Conservation (phyloP, 331 rosid species). For the Ulmus americana region DNA sequence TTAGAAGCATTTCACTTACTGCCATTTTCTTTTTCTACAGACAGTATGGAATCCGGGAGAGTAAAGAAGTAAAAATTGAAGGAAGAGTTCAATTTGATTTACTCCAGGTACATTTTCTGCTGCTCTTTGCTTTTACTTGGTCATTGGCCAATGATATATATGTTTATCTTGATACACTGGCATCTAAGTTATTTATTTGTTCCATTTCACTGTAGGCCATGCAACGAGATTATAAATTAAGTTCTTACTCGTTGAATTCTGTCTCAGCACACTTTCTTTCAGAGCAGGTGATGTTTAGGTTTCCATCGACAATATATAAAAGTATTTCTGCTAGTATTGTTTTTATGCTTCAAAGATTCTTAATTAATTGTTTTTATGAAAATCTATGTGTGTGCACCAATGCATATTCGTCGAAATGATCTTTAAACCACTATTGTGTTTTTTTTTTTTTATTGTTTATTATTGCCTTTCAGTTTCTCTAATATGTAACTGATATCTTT, state of each 20-base stretch:
- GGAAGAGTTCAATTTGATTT: slow-evolving; percentile 98
- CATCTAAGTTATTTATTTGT: slow-evolving; percentile 22
- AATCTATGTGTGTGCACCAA: neutral
- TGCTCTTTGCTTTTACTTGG: neutral
- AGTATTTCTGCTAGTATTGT: neutral
- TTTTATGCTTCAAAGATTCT: no score
- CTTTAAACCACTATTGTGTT: neutral
- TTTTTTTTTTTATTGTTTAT: no score
- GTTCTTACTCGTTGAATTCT: slow-evolving; percentile 92
- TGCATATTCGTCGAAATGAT: neutral
- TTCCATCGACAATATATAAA: slow-evolving; percentile 16
- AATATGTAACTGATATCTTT: no score
- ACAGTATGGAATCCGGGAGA: slow-evolving; percentile 88
- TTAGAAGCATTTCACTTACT: slow-evolving; percentile 5
- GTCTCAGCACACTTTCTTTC: slow-evolving; percentile 94
- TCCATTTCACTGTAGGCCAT: slow-evolving; percentile 43
- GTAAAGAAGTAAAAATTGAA: slow-evolving; percentile 85
- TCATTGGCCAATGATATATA: slow-evolving; percentile 9
- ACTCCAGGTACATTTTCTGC: slow-evolving; percentile 65
- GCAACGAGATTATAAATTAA: slow-evolving; percentile 89
- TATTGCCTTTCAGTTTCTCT: no score
- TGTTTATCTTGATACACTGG: slow-evolving; percentile 6
- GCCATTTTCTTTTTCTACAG: slow-evolving; percentile 36
- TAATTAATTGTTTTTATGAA: slow-evolving; percentile 5
- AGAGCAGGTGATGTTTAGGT: slow-evolving; percentile 62